phyloP scores from a whole-genome alignment of 192 early-diverging fungal species.

The Entrophospora sp. region DNA sequence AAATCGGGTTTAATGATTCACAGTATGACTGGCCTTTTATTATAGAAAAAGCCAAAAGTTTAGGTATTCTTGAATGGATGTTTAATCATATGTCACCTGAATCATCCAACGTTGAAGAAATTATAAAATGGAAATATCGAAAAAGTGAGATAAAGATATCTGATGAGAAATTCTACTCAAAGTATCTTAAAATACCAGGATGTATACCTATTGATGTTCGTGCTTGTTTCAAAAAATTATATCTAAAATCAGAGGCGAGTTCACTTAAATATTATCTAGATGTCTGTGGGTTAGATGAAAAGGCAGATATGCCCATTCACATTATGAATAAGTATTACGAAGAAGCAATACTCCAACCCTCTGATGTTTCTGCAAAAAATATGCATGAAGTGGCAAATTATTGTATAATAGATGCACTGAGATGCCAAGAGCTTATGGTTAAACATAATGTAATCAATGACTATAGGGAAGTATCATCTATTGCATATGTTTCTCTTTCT shows the following conservation, averaged over 20 bases:
- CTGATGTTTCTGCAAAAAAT: neutral
- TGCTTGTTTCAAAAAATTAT: neutral
- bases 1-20: constrained; percentile 1
- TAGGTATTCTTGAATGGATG: neutral
- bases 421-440: constrained; percentile 5
- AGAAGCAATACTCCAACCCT: neutral
- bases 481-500: neutral
- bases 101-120: no score
- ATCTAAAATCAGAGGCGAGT: neutral
- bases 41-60: neutral
- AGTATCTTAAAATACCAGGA: neutral
- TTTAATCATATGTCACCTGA: no score
- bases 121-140: no score
- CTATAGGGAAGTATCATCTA: neutral
- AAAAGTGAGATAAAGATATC: no score
- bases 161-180: neutral
- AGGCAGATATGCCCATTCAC: neutral
- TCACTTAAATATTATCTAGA: neutral
- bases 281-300: neutral
- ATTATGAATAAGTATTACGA: neutral
- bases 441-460: constrained; percentile 13
- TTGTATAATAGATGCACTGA: constrained; percentile 8
- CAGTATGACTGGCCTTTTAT: constrained; percentile 2
- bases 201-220: no score
- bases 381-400: constrained; percentile 10